Conservation (phyloP, 2,329 filamentous ascomycete species). For the Verticillium alfalfae region DNA sequence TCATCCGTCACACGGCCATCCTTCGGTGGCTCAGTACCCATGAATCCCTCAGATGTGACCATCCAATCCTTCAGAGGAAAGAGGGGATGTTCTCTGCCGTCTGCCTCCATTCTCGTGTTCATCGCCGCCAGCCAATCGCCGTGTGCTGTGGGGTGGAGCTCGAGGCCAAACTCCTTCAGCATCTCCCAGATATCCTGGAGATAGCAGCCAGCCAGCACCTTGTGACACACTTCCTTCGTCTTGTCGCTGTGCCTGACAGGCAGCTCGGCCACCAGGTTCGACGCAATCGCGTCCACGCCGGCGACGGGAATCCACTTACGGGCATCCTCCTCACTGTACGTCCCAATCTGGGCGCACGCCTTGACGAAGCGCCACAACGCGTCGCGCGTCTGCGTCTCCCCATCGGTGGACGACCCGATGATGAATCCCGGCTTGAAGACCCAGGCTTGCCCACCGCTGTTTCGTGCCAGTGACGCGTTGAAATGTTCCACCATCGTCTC, state of each 20-base stretch:
- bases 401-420: constrained; percentile 10
- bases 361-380: constrained; percentile 14
- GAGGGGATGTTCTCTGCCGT: not conserved
- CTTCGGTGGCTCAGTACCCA: not conserved
- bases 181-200: constrained; percentile 13
- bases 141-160: not conserved
- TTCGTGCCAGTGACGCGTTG: not conserved
- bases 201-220: constrained; percentile 9
- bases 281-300: constrained; percentile 1
- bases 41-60: not conserved
- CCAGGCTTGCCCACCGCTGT: constrained; percentile 1
- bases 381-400: constrained; percentile 16
- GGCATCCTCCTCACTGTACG: constrained; percentile 5
- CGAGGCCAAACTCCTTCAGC: constrained; percentile 2
- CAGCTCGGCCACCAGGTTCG: constrained; percentile 7
- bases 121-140: not conserved
- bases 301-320: constrained; percentile 12
- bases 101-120: not conserved
- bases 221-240: not conserved
- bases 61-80: not conserved
- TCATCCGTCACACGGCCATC: not conserved
- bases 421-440: constrained; percentile 16
- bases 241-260: constrained; percentile 4
- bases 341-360: constrained; percentile 5
- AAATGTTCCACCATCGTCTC: constrained; percentile 8